phyloP scores from a whole-genome alignment of 75 land plant genomes.

The Pinus tabuliformis region DNA sequence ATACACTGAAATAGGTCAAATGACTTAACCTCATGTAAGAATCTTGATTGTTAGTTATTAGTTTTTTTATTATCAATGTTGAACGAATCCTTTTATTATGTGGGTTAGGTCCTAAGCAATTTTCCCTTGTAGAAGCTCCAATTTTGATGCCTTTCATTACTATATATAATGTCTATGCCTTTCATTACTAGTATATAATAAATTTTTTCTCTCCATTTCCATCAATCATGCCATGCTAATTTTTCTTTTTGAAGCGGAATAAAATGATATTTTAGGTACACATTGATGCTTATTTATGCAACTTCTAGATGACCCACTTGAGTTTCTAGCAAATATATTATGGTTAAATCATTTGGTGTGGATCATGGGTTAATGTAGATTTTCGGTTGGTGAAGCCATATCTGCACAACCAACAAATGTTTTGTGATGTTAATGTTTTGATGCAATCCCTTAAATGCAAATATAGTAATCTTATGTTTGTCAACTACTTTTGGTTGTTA shows the following conservation, averaged over 20 bases:
- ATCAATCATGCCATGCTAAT: background rate
- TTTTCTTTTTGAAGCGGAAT: background rate
- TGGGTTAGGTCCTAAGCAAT: slow-evolving; percentile 47
- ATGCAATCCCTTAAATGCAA: no score
- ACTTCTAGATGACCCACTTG: no score
- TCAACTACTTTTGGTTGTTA: background rate
- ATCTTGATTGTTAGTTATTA: background rate
- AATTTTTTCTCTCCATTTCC: slow-evolving; percentile 21
- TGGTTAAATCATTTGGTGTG: slow-evolving; percentile 54
- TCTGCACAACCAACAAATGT: slow-evolving; percentile 49
- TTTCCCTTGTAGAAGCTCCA: slow-evolving; percentile 57
- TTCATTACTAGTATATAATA: slow-evolving; percentile 39
- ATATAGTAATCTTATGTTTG: no score
- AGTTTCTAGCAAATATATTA: slow-evolving; percentile 27
- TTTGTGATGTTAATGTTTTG: slow-evolving; percentile 33
- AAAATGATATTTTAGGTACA: no score
- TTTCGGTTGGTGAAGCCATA: slow-evolving; percentile 65
- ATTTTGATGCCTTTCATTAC: no score
- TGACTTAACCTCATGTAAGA: background rate
- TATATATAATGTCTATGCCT: slow-evolving; percentile 44
- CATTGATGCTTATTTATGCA: no score
- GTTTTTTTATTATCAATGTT: slow-evolving; percentile 27
- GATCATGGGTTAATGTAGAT: slow-evolving; percentile 52
- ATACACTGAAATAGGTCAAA: background rate
- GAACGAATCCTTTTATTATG: slow-evolving; percentile 54